phyloP scores from a whole-genome alignment of 306 rosid genomes.

The Sicyos baderoa region DNA sequence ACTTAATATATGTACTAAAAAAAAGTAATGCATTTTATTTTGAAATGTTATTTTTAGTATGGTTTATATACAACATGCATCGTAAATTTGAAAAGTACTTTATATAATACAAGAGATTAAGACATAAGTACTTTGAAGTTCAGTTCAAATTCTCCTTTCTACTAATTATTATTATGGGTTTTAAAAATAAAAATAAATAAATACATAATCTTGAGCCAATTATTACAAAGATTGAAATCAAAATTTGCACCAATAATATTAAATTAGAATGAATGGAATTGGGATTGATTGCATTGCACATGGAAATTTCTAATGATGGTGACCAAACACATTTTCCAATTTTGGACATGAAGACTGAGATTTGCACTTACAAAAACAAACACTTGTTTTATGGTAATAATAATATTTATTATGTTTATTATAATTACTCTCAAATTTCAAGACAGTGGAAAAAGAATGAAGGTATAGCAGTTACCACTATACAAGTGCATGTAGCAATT shows the following conservation, averaged over 20 bases:
- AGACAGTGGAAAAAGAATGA: not conserved
- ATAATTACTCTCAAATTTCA: constrained; percentile 4
- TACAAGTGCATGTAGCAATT: not conserved
- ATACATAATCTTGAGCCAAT: no score
- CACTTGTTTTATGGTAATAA: not conserved
- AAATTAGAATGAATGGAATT: not conserved
- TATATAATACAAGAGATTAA: no score
- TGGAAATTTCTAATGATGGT: not conserved
- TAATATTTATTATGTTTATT: not conserved
- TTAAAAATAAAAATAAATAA: no score
- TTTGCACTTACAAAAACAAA: not conserved
- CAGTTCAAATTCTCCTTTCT: no score
- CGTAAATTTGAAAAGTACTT: not conserved
- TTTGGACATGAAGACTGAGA: constrained; percentile 10
- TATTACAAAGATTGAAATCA: not conserved
- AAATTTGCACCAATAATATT: not conserved
- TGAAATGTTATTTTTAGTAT: no score
- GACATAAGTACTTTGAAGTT: no score
- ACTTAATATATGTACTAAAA: no score
- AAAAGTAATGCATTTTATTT: not conserved
- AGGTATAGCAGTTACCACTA: constrained; percentile 8
- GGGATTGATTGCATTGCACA: constrained; percentile 8
- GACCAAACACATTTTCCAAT: not conserved
- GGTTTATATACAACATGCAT: not conserved
- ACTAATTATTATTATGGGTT: no score